Conservation (phyloP, 192 early-diverging fungal species). For the Haplosporangium gracile region DNA sequence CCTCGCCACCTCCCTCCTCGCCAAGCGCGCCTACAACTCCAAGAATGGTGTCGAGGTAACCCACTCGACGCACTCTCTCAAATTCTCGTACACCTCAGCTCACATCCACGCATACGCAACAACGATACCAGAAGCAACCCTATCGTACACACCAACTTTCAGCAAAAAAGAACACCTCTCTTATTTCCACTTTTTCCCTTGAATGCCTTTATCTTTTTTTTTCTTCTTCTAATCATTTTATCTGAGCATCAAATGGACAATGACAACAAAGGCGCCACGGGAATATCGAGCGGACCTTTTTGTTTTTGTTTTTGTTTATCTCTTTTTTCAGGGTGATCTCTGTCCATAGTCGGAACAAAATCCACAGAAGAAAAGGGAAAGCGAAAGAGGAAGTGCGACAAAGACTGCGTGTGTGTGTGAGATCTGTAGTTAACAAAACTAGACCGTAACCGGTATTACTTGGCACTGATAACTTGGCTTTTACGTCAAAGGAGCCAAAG, state of each 20-base stretch:
- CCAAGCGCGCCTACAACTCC: slow-evolving; percentile 30
- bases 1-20: slow-evolving; percentile 28
- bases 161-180: neutral
- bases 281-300: neutral
- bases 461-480: neutral
- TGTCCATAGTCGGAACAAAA: neutral
- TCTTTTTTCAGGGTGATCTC: neutral
- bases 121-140: neutral
- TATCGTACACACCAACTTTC: too few species aligned
- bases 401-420: neutral
- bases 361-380: neutral
- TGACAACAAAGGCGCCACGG: neutral
- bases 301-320: neutral
- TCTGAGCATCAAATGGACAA: neutral
- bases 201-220: neutral
- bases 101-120: neutral
- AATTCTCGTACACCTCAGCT: neutral
- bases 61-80: neutral
- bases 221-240: neutral
- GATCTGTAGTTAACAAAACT: neutral
- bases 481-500: neutral
- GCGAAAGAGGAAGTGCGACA: neutral
- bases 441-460: neutral
- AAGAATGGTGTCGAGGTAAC: slow-evolving; percentile 29
- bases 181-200: neutral